These are phyloP conservation scores for Coemansia sp. DNA, from an alignment of 192 early-diverging fungal genomes.

Conservation along the genomic window DNA sequence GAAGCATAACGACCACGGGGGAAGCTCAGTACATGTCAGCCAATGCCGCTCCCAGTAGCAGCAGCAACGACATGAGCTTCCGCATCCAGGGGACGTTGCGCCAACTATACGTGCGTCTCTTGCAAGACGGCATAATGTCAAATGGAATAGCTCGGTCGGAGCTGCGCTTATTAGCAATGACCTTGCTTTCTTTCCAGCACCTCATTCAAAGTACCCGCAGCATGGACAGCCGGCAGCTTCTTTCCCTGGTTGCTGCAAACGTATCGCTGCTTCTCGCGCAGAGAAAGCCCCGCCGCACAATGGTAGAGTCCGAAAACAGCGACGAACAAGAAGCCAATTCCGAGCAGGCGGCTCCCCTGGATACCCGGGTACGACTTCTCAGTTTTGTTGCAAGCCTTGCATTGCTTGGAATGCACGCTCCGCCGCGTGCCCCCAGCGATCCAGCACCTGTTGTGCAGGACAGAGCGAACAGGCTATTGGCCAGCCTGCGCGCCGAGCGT, in stretches of 20 bases:
- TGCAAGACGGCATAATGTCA: slow-evolving; percentile 4
- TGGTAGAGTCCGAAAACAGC: not conserved
- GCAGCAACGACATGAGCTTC: not conserved
- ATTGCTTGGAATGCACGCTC: slow-evolving; percentile 8
- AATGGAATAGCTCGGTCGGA: not conserved
- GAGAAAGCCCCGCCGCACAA: not conserved
- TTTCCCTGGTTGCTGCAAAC: slow-evolving; percentile 6
- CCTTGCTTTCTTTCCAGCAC: slow-evolving; percentile 6
- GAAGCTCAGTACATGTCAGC: slow-evolving; percentile 4
- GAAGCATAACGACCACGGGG: not conserved
- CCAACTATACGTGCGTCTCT: slow-evolving; percentile 8
- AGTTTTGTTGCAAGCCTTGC: slow-evolving; percentile 14
- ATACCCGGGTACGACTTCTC: slow-evolving; percentile 14
- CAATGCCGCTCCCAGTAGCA: not conserved
- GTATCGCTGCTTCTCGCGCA: slow-evolving; percentile 1
- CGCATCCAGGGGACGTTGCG: not conserved
- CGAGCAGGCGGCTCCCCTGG: not conserved
- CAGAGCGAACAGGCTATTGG: slow-evolving; percentile 8
- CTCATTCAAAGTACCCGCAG: not conserved
- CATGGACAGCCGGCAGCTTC: not conserved
- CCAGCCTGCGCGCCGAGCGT: slow-evolving; percentile 28
- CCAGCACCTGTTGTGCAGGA: not conserved
- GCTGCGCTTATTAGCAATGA: slow-evolving; percentile 2
- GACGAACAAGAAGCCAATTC: not conserved
- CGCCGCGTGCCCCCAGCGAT: not conserved